Conservation (phyloP, 441 rosid species). For the Populus trichocarpa region DNA sequence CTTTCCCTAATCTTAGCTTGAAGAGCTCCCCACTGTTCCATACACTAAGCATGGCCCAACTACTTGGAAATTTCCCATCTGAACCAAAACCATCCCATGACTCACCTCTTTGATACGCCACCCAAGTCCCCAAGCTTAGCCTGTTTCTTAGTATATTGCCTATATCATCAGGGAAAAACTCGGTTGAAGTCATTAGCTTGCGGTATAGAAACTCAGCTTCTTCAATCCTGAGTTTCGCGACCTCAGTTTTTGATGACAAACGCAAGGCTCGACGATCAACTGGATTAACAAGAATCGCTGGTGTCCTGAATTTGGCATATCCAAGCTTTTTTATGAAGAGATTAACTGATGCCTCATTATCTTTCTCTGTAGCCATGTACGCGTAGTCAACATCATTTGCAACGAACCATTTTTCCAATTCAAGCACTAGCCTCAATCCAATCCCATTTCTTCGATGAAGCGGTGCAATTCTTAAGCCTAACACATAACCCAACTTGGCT, state of each 20-base stretch:
- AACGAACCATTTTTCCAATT: conserved; percentile 69
- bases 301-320: conserved; percentile 54
- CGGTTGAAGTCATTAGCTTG: conserved; percentile 48
- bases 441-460: conserved; percentile 51
- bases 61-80: conserved; percentile 26
- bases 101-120: conserved; percentile 46
- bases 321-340: conserved; percentile 54
- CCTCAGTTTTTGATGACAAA: conserved; percentile 27
- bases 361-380: conserved; percentile 75
- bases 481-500: conserved; percentile 60
- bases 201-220: conserved; percentile 55
- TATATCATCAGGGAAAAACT: conserved; percentile 68
- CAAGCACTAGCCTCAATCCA: conserved; percentile 46
- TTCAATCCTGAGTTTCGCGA: conserved; percentile 45
- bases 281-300: conserved; percentile 62
- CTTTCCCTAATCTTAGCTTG: conserved; percentile 56
- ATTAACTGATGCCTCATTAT: conserved; percentile 56
- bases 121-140: conserved; percentile 74
- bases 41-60: conserved; percentile 83
- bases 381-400: conserved; percentile 50
- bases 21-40: conserved; percentile 75
- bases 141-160: conserved; percentile 48
- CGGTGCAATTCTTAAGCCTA: conserved; percentile 62
- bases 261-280: conserved; percentile 32
- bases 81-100: conserved; percentile 16